A percentile compares a stretch with the other conserved stretches of the same genome.
Evolutionary conservation across 202 grass and related monocot genomes (phyloP).

Genomic region (Panicum hallii): DNA sequence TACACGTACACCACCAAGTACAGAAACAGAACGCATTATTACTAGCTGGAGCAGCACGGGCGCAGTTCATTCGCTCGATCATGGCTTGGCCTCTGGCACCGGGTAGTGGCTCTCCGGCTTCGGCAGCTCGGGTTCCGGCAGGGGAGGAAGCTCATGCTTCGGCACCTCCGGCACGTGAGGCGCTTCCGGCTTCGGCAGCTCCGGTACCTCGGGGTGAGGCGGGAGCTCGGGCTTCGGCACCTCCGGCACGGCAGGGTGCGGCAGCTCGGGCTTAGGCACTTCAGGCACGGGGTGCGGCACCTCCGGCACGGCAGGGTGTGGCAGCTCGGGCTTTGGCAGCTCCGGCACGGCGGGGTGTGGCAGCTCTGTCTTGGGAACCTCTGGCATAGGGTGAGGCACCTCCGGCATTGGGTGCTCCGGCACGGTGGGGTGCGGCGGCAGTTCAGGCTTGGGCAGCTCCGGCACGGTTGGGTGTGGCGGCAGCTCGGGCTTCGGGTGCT

Average conservation of each 20-base stretch:
- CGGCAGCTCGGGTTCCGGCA: constrained; percentile 7
- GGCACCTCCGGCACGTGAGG: background rate
- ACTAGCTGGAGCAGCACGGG: background rate
- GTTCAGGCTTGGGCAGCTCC: constrained; percentile 11
- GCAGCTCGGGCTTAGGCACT: background rate
- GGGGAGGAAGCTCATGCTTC: too few species aligned
- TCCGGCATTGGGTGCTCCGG: background rate
- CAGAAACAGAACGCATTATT: background rate
- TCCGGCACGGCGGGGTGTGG: background rate
- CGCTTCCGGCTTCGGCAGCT: background rate
- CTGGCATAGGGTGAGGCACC: background rate
- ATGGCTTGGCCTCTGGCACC: constrained; percentile 55
- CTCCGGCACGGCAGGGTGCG: background rate
- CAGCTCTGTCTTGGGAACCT: background rate
- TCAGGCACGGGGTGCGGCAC: background rate
- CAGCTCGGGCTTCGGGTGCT: background rate
- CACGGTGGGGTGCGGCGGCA: background rate
- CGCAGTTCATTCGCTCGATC: background rate
- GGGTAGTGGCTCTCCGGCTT: constrained; percentile 43
- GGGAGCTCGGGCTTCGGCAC: background rate
- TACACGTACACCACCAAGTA: background rate
- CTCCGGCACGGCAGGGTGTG: constrained; percentile 13
- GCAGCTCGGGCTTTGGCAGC: constrained; percentile 22
- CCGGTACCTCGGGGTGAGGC: background rate
- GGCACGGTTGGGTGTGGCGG: background rate